Evolutionary conservation across 495 filamentous ascomycete species (phyloP).

Genomic region (Trypethelium eluteriae): DNA sequence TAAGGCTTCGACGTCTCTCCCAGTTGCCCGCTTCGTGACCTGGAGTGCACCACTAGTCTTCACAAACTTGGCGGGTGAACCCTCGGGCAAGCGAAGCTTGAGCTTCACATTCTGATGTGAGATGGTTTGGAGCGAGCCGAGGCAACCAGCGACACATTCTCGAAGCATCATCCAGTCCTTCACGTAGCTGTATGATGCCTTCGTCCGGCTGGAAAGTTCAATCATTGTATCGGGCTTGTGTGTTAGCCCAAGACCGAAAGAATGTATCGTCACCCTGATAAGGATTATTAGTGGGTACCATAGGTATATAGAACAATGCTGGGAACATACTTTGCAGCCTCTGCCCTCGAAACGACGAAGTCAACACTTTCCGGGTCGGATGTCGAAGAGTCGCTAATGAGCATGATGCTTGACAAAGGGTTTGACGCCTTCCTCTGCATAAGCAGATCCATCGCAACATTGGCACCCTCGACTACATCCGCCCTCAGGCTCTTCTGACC

Average conservation of each 20-base stretch:
- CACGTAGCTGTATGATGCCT: slow-evolving; percentile 94
- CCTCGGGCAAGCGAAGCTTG: slow-evolving; percentile 88
- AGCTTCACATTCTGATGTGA: slow-evolving; percentile 99
- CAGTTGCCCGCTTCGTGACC: slow-evolving; percentile 95
- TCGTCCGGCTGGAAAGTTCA: slow-evolving; percentile 88
- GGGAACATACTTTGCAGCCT: slow-evolving; percentile 84
- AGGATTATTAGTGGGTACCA: slow-evolving; percentile 12
- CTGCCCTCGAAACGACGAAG: slow-evolving; percentile 95
- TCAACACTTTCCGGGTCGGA: slow-evolving; percentile 94
- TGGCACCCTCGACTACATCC: slow-evolving; percentile 95
- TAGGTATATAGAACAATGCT: slow-evolving; percentile 2
- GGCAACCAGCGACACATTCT: slow-evolving; percentile 90
- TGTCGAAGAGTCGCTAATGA: slow-evolving; percentile 98
- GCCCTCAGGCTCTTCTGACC: slow-evolving; percentile 95
- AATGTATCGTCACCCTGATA: slow-evolving; percentile 82
- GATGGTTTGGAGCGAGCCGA: slow-evolving; percentile 86
- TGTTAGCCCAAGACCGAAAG: slow-evolving; percentile 90
- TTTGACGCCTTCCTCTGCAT: slow-evolving; percentile 98
- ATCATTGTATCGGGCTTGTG: slow-evolving; percentile 99
- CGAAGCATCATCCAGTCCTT: slow-evolving; percentile 99
- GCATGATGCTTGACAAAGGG: slow-evolving; percentile 87
- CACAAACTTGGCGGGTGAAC: slow-evolving; percentile 93
- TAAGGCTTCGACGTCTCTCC: slow-evolving; percentile 86
- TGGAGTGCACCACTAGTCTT: slow-evolving; percentile 97
- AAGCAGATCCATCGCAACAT: slow-evolving; percentile 96